A percentile compares a stretch with the other conserved stretches of the same genome.
Evolutionary conservation across 164 flowering plant species (phyloP).

Genomic region (Macadamia tetraphylla): DNA sequence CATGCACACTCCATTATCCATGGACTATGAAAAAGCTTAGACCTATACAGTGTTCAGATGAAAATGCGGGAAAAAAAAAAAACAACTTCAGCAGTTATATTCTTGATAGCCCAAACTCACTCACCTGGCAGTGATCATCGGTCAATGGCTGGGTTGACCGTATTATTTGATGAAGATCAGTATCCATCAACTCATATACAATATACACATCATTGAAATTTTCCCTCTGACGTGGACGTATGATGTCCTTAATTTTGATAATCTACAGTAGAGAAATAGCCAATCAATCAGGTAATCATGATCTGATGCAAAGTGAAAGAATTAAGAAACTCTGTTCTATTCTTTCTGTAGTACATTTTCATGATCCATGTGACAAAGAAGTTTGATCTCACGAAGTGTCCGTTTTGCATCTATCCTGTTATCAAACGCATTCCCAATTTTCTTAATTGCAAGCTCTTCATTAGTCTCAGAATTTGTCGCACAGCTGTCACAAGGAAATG

Average conservation of each 20-base stretch:
- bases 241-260: slow-evolving; percentile 74
- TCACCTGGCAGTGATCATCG: slow-evolving; percentile 86
- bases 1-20: too few relatives aligned
- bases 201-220: slow-evolving; percentile 79
- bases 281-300: slow-evolving; percentile 1
- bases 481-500: slow-evolving; percentile 33
- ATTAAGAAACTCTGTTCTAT: neutral
- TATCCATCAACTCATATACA: slow-evolving; percentile 81
- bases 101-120: neutral
- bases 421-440: slow-evolving; percentile 74
- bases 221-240: slow-evolving; percentile 61
- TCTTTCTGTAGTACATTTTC: slow-evolving; percentile 44
- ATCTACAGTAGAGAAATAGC: slow-evolving; percentile 36
- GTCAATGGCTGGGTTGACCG: slow-evolving; percentile 67
- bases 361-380: slow-evolving; percentile 73
- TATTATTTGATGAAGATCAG: slow-evolving; percentile 84
- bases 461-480: slow-evolving; percentile 63
- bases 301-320: neutral
- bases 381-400: slow-evolving; percentile 76
- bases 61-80: too few relatives aligned
- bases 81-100: too few relatives aligned
- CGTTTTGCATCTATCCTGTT: slow-evolving; percentile 77
- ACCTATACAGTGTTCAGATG: too few relatives aligned
- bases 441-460: slow-evolving; percentile 75
- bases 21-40: too few relatives aligned